Conservation (phyloP, 495 filamentous ascomycete species). For the Penicillium cataractarum region DNA sequence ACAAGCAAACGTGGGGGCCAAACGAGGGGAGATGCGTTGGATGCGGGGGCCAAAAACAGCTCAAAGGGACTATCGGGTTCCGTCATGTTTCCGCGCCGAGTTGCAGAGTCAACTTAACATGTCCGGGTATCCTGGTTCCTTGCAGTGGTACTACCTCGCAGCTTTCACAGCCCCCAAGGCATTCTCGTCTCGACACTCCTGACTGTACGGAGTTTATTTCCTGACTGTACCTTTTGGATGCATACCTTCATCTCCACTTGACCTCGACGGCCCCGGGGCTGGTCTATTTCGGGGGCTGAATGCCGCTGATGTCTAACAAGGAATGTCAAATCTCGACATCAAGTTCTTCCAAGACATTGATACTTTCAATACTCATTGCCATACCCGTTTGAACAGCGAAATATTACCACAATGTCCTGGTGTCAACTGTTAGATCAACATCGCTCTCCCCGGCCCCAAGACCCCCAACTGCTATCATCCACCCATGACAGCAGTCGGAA, state of each 20-base stretch:
- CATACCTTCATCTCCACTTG: not conserved
- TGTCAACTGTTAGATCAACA: not conserved
- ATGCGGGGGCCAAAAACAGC: not conserved
- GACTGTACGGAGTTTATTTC: slow-evolving; percentile 2
- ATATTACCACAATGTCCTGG: not conserved
- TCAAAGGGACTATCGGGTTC: not conserved
- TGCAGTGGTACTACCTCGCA: not conserved
- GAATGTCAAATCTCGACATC: not conserved
- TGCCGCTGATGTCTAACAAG: not conserved
- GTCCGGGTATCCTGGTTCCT: not conserved
- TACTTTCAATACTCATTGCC: slow-evolving; percentile 1
- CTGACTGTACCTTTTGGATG: not conserved
- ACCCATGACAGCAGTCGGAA: not conserved
- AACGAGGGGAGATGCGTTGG: not conserved
- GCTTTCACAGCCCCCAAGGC: not conserved
- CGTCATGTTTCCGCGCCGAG: not conserved
- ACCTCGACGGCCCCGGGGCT: not conserved
- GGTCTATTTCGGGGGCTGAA: not conserved
- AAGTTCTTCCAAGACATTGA: not conserved
- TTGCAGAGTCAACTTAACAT: not conserved
- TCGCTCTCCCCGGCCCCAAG: not conserved
- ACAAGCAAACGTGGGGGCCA: not conserved
- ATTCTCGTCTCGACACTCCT: not conserved
- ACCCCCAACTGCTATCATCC: not conserved
- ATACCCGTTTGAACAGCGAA: slow-evolving; percentile 1